Conservation (phyloP, 78 protist genomes). For the Protostelium mycophagum region DNA sequence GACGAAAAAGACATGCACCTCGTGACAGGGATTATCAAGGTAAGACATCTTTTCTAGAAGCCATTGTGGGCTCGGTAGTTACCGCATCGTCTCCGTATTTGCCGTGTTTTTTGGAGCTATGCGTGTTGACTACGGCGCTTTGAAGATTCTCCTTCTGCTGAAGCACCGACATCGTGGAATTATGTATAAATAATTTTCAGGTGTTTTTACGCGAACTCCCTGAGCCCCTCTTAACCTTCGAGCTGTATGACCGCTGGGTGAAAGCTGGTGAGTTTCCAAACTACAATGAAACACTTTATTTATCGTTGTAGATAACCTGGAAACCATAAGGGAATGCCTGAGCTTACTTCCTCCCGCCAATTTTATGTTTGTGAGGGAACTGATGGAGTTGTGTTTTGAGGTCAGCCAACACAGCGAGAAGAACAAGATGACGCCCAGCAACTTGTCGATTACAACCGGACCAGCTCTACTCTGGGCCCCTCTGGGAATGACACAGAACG, state of each 20-base stretch:
- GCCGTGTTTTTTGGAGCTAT: too few species aligned
- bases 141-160: too few species aligned
- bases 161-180: too few species aligned
- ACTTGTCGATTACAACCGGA: neutral
- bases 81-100: too few species aligned
- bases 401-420: neutral
- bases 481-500: neutral
- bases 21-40: neutral
- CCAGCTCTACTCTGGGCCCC: neutral
- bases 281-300: neutral
- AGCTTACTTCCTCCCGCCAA: neutral
- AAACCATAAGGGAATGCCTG: neutral
- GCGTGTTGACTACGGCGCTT: too few species aligned
- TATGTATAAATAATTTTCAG: too few species aligned
- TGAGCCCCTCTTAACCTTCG: neutral
- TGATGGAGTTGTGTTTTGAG: neutral
- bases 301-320: neutral
- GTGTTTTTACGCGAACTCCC: neutral
- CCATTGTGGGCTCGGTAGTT: too few species aligned
- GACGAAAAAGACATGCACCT: neutral
- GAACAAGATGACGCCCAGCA: neutral
- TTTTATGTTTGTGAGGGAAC: neutral
- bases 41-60: too few species aligned
- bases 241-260: neutral
- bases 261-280: neutral